A percentile compares a stretch with the other conserved stretches of the same genome.
These are phyloP conservation scores for Agaricus subrufescens DNA, from an alignment of 768 basidiomycete species.

Conservation along the genomic window DNA sequence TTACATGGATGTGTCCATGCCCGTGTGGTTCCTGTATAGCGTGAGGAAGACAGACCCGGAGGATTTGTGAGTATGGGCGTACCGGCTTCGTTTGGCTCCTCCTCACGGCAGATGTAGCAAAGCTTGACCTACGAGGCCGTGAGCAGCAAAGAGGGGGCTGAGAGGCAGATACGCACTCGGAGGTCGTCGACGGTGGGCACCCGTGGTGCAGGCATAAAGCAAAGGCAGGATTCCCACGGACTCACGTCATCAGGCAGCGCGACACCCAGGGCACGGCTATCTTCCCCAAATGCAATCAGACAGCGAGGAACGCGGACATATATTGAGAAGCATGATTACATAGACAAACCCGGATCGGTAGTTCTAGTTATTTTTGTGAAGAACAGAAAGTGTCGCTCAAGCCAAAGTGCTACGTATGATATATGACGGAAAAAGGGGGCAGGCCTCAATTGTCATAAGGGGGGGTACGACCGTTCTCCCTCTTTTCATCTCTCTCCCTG, in stretches of 20 bases:
- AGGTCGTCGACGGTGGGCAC: slow-evolving; percentile 19
- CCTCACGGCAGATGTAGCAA: slow-evolving; percentile 79
- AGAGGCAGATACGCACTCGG: slow-evolving; percentile 16
- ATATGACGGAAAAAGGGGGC: background rate
- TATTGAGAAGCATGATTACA: background rate
- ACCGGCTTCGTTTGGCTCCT: slow-evolving; percentile 52
- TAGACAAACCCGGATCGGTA: background rate
- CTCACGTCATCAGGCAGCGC: background rate
- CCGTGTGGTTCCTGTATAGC: slow-evolving; percentile 42
- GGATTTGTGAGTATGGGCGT: slow-evolving; percentile 3
- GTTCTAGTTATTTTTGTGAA: background rate
- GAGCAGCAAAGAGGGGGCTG: background rate
- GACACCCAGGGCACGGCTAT: background rate
- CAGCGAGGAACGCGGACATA: background rate
- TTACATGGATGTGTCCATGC: slow-evolving; percentile 78
- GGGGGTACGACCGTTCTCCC: slow-evolving; percentile 54
- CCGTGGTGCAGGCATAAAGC: background rate
- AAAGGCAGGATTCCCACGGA: background rate
- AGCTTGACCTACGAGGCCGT: slow-evolving; percentile 49
- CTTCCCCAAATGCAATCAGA: background rate
- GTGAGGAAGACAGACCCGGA: background rate
- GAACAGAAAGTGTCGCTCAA: background rate
- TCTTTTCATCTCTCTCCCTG: slow-evolving; percentile 23
- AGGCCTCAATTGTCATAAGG: slow-evolving; percentile 50
- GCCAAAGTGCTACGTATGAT: background rate